A percentile compares a stretch with the other conserved stretches of the same genome.
These are phyloP conservation scores for Trichoderma erinaceum DNA, from an alignment of 495 filamentous ascomycete genomes.

Conservation along the genomic window DNA sequence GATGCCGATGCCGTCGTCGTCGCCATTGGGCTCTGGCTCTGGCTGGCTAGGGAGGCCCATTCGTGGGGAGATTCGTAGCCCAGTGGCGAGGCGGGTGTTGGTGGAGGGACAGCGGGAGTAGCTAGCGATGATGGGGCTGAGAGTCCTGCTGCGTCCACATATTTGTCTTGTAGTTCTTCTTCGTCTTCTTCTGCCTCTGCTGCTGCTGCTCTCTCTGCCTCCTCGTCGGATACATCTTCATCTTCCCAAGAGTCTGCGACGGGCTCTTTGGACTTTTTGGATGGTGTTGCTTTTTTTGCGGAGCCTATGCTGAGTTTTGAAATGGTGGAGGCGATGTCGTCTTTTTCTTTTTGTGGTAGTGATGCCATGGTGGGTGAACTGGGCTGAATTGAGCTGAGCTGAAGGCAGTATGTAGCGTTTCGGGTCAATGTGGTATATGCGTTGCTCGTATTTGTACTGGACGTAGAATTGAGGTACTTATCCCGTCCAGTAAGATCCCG, in stretches of 20 bases:
- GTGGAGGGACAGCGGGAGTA: conserved; percentile 43
- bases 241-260: conserved; percentile 87
- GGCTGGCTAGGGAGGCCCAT: conserved; percentile 37
- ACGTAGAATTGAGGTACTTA: too few relatives aligned
- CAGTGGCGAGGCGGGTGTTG: conserved; percentile 40
- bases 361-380: neutral
- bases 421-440: too few relatives aligned
- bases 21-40: conserved; percentile 27
- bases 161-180: conserved; percentile 27
- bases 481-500: too few relatives aligned
- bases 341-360: neutral
- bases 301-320: conserved; percentile 34
- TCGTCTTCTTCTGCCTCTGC: conserved; percentile 34
- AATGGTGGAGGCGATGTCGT: conserved; percentile 25
- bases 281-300: conserved; percentile 20
- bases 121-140: neutral
- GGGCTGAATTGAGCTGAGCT: too few relatives aligned
- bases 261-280: conserved; percentile 37
- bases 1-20: conserved; percentile 18
- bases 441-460: too few relatives aligned
- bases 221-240: conserved; percentile 48
- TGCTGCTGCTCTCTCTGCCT: conserved; percentile 30
- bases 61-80: conserved; percentile 26
- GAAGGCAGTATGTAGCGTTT: neutral
- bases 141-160: conserved; percentile 25